Percentiles rank a stretch among this genome's conserved stretches.
phyloP scores from a whole-genome alignment of 2,329 filamentous ascomycete species.

The Allantophomopsis cytisporea region DNA sequence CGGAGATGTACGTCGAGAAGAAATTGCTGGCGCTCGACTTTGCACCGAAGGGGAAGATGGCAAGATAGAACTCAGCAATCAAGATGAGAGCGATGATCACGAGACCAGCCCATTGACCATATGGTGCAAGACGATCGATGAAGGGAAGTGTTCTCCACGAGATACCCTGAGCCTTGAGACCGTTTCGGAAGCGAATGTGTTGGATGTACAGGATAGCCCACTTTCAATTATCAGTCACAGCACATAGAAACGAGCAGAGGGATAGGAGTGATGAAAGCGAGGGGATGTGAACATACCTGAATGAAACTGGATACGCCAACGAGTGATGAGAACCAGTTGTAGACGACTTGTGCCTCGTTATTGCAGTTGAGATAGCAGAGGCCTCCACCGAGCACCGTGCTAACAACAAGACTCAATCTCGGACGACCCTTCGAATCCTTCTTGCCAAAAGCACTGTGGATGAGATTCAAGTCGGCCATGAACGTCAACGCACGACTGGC shows the following conservation, averaged over 20 bases:
- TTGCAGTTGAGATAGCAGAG: conserved; percentile 40
- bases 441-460: conserved; percentile 42
- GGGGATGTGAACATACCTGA: neutral
- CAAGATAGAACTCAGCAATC: conserved; percentile 19
- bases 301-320: conserved; percentile 13
- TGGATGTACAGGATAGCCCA: conserved; percentile 1
- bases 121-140: neutral
- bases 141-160: conserved; percentile 1
- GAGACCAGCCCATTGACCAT: conserved; percentile 4
- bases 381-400: conserved; percentile 16
- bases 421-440: conserved; percentile 36
- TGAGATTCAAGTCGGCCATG: conserved; percentile 35
- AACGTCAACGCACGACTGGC: conserved; percentile 7
- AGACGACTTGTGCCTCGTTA: conserved; percentile 27
- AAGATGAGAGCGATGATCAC: conserved; percentile 16
- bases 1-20: conserved; percentile 19
- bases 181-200: conserved; percentile 1
- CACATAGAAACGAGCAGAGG: too few relatives aligned
- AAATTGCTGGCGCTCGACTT: conserved; percentile 17
- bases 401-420: conserved; percentile 14
- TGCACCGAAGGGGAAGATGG: conserved; percentile 17
- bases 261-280: too few relatives aligned
- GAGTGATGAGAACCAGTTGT: conserved; percentile 59
- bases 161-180: conserved; percentile 2
- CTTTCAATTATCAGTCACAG: neutral